phyloP scores from a whole-genome alignment of 495 filamentous ascomycete species.

The Lasiosphaeris hirsuta region DNA sequence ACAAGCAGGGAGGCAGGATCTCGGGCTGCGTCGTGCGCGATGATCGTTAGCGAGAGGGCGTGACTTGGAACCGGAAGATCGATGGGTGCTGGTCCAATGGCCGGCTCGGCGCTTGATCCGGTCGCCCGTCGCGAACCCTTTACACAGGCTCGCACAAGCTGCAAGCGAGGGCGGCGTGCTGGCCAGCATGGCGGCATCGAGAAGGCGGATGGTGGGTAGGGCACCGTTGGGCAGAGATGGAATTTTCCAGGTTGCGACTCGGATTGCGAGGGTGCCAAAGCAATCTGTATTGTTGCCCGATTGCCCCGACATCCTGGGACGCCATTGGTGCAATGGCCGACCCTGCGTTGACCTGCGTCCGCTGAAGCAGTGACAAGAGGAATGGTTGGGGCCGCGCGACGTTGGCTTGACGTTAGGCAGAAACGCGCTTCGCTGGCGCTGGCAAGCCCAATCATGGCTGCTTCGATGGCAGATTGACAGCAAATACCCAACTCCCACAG shows the following conservation, averaged over 20 bases:
- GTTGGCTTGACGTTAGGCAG: slow-evolving; percentile 21
- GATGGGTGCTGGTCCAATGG: slow-evolving; percentile 6
- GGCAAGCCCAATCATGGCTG: slow-evolving; percentile 8
- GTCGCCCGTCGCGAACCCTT: slow-evolving; percentile 8
- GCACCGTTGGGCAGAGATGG: slow-evolving; percentile 30
- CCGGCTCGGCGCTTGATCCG: slow-evolving; percentile 4
- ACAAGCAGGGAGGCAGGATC: not conserved
- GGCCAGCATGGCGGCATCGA: slow-evolving; percentile 1
- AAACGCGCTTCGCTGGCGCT: slow-evolving; percentile 23
- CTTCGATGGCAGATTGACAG: not conserved
- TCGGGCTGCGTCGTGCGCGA: not conserved
- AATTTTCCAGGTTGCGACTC: not conserved
- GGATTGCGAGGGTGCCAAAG: slow-evolving; percentile 6
- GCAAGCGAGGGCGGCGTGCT: slow-evolving; percentile 9
- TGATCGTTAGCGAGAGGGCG: slow-evolving; percentile 6
- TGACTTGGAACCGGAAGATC: slow-evolving; percentile 4
- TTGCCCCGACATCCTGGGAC: not conserved
- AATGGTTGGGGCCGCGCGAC: slow-evolving; percentile 2
- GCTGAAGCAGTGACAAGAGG: slow-evolving; percentile 15
- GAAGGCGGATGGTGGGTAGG: slow-evolving; percentile 12
- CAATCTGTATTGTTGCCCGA: slow-evolving; percentile 28
- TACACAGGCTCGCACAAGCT: slow-evolving; percentile 10
- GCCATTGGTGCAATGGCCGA: slow-evolving; percentile 29
- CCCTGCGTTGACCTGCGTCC: slow-evolving; percentile 11
- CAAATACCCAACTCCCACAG: slow-evolving; percentile 6